Percentiles rank a stretch among this genome's conserved stretches.
phyloP scores from a whole-genome alignment of 345 rosid genomes.

The Mangifera indica region DNA sequence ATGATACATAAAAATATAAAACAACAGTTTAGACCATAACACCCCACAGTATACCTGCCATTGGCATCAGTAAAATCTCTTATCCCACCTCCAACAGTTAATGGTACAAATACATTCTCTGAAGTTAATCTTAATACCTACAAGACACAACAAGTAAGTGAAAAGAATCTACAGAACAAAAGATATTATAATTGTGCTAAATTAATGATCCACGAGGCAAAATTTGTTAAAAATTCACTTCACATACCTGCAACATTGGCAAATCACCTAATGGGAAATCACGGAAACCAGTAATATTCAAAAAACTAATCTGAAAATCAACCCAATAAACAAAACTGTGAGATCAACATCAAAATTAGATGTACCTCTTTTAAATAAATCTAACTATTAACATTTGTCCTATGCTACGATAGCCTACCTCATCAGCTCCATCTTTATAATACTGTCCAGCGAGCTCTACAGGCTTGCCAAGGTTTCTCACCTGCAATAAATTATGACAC shows the following conservation, averaged over 20 bases:
- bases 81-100: conserved; percentile 98
- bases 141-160: conserved; percentile 21
- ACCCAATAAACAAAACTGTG: conserved; percentile 10
- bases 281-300: conserved; percentile 91
- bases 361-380: conserved; percentile 4
- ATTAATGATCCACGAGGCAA: not conserved
- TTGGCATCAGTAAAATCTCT: conserved; percentile 93
- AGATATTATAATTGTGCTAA: not conserved
- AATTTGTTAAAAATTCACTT: not conserved
- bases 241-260: conserved; percentile 91
- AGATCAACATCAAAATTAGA: conserved; percentile 11
- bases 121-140: conserved; percentile 90
- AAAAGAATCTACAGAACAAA: conserved; percentile 1
- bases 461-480: conserved; percentile 97
- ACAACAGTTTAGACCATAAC: not conserved
- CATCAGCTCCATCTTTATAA: conserved; percentile 94
- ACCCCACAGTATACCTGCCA: conserved; percentile 60
- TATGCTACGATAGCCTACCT: conserved; percentile 46
- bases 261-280: conserved; percentile 94
- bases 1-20: not conserved
- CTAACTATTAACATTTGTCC: not conserved
- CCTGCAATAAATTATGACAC: conserved; percentile 44
- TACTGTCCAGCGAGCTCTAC: conserved; percentile 90
- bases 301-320: conserved; percentile 72
- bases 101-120: conserved; percentile 94